Base-by-base conservation (phyloP, 2,329 filamentous ascomycete genomes). In the Aspergillus sp. region DNA sequence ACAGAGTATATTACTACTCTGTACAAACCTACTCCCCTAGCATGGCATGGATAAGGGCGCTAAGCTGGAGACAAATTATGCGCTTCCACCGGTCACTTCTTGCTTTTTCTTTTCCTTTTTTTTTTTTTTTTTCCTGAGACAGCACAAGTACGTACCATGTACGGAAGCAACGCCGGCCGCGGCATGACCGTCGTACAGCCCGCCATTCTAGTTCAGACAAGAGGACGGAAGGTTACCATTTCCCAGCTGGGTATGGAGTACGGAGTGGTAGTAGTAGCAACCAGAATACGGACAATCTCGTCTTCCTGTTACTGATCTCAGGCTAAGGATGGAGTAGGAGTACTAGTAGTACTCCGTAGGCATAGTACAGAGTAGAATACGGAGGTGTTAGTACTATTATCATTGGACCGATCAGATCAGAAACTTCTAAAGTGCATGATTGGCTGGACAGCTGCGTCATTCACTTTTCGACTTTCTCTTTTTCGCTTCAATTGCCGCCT, bases 391-490 rank as follows among this genome's bases (percentile, higher is more conserved):
- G 38, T 26, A 41, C 10, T 19, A 42, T 38, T 44, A 42, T 47
- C 47, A 44, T 45, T 38, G 44, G 41, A 45, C 19, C 41, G 33
- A 29, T 44, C 42, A 48, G 47, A 44, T 43, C 29, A 41, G 41
- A 42, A 46, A 46, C 40, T 47, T 47, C 40, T 12, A 29, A 28
- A 3, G 9, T n/a, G 27, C 45, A 47, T 47, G 42, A 54, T 52
- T 53, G 52, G 48, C 35, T 47, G 27, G 7, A 4, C 41, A 26
- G 7, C 41, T 30, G 29, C 30, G 19, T 43, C 29, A 34, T 41
- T 46, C 42, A 10, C 42, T 26, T 28, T 49, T 47, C 36, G 41
- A 36, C 35, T 40, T 40, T 46, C n/a, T 43, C 32, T 45, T 46
- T 41, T 45, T 40, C 28, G 8, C 26, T 42, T 32, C n/a, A 35